phyloP scores from a whole-genome alignment of 257 asterid species.

The Scutellaria minor region DNA sequence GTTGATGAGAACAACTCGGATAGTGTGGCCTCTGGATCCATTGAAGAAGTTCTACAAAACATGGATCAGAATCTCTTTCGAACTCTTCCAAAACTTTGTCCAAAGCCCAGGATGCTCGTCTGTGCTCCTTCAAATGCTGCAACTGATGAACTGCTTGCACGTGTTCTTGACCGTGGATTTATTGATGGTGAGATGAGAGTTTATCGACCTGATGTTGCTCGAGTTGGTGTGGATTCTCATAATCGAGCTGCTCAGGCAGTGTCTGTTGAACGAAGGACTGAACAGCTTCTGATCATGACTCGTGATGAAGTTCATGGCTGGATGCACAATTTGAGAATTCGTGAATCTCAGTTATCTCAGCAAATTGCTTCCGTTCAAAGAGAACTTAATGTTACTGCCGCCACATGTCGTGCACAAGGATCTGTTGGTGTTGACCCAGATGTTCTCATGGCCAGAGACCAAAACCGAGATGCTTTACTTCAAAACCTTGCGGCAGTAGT shows the following conservation, averaged over 20 bases:
- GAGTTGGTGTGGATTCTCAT: conserved; percentile 99
- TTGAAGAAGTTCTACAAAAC: conserved; percentile 93
- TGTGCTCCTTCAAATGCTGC: conserved; percentile 99
- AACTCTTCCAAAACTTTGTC: conserved; percentile 96
- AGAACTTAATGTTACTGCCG: conserved; percentile 81
- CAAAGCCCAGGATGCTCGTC: conserved; percentile 98
- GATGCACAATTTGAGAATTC: conserved; percentile 78
- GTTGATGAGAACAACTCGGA: conserved; percentile 69
- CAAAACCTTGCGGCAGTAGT: conserved; percentile 93
- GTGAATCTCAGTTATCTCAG: conserved; percentile 84
- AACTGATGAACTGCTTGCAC: conserved; percentile 91
- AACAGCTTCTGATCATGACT: conserved; percentile 71
- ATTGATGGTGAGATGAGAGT: conserved; percentile 98
- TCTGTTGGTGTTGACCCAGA: conserved; percentile 99
- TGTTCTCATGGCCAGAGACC: conserved; percentile 90
- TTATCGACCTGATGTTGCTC: conserved; percentile 93
- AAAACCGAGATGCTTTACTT: conserved; percentile 81
- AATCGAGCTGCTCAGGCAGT: conserved; percentile 98
- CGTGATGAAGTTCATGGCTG: conserved; percentile 88
- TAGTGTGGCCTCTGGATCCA: conserved; percentile 80
- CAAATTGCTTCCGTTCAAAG: conserved; percentile 83
- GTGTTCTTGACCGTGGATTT: conserved; percentile 98
- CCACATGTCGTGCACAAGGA: conserved; percentile 83
- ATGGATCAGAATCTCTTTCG: conserved; percentile 98
- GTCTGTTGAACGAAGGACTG: conserved; percentile 97